Evolutionary conservation across 352 stramenopile genomes (phyloP).

Genomic region (Pythium biforme): DNA sequence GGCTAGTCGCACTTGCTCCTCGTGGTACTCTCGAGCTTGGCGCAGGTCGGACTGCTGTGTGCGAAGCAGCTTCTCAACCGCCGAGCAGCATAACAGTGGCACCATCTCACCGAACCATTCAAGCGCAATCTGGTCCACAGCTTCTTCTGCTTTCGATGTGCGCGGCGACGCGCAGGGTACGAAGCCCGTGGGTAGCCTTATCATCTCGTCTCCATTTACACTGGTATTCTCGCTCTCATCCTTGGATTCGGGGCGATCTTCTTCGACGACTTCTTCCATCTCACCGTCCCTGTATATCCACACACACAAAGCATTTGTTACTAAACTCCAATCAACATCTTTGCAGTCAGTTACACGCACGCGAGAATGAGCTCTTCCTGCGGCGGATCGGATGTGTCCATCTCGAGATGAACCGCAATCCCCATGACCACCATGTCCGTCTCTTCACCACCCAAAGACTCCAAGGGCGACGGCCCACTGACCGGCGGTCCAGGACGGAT

Average conservation of each 20-base stretch:
- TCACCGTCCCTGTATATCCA: constrained; percentile 34
- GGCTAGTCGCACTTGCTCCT: constrained; percentile 15
- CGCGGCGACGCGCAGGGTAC: constrained; percentile 22
- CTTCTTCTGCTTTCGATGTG: constrained; percentile 31
- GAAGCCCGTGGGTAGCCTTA: background rate
- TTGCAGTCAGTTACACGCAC: too few species aligned
- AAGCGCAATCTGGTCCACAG: constrained; percentile 37
- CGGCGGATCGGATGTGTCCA: constrained; percentile 13
- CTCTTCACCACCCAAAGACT: background rate
- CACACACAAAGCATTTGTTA: background rate
- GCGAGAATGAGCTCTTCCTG: constrained; percentile 29
- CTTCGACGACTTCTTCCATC: constrained; percentile 44
- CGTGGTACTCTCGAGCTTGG: constrained; percentile 18
- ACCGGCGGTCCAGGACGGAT: constrained; percentile 4
- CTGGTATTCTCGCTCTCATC: background rate
- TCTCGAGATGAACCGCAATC: background rate
- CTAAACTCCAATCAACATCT: too few species aligned
- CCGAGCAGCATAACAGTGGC: background rate
- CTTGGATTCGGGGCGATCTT: constrained; percentile 23
- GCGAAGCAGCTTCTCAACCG: background rate
- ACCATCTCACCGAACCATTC: constrained; percentile 36
- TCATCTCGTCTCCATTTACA: background rate
- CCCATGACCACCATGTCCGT: constrained; percentile 10
- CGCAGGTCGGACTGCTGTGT: constrained; percentile 18
- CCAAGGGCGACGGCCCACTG: background rate